Conservation (phyloP, 495 filamentous ascomycete genomes). For the Penicillium nucicola region DNA sequence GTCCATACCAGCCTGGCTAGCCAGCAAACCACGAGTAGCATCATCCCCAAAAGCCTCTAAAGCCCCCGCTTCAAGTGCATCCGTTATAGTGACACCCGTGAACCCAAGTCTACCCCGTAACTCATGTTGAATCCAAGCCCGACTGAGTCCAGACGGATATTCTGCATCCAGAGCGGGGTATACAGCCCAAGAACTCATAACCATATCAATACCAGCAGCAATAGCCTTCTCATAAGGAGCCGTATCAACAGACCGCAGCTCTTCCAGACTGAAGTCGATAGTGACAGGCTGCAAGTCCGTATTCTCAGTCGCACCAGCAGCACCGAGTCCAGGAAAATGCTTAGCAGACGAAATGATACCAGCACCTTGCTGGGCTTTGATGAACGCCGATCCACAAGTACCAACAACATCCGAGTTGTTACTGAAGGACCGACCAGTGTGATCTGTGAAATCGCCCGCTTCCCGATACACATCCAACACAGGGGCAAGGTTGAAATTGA, state of each 20-base stretch:
- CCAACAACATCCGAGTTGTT: conserved; percentile 21
- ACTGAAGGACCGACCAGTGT: conserved; percentile 27
- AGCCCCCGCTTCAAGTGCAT: conserved; percentile 35
- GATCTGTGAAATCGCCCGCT: conserved; percentile 28
- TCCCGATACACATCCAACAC: conserved; percentile 30
- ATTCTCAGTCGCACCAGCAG: conserved; percentile 18
- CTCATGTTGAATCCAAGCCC: conserved; percentile 26
- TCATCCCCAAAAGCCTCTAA: conserved; percentile 24
- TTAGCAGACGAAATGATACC: conserved; percentile 35
- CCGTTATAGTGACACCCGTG: conserved; percentile 30
- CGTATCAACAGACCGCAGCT: conserved; percentile 25
- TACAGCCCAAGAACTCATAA: conserved; percentile 35
- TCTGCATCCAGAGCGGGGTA: conserved; percentile 29
- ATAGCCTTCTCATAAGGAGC: conserved; percentile 25
- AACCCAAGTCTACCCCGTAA: conserved; percentile 29
- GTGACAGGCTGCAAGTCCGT: conserved; percentile 32
- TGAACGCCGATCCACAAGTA: conserved; percentile 24
- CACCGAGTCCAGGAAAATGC: conserved; percentile 32
- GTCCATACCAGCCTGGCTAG: conserved; percentile 30
- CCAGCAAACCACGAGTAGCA: conserved; percentile 21
- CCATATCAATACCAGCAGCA: conserved; percentile 28
- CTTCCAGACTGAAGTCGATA: conserved; percentile 18
- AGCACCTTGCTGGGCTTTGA: conserved; percentile 24
- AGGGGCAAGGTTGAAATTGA: conserved; percentile 32
- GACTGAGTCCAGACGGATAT: conserved; percentile 31